Percentiles rank a stretch among this genome's conserved stretches.
phyloP scores from a whole-genome alignment of 306 rosid genomes.

The Pueraria montana region DNA sequence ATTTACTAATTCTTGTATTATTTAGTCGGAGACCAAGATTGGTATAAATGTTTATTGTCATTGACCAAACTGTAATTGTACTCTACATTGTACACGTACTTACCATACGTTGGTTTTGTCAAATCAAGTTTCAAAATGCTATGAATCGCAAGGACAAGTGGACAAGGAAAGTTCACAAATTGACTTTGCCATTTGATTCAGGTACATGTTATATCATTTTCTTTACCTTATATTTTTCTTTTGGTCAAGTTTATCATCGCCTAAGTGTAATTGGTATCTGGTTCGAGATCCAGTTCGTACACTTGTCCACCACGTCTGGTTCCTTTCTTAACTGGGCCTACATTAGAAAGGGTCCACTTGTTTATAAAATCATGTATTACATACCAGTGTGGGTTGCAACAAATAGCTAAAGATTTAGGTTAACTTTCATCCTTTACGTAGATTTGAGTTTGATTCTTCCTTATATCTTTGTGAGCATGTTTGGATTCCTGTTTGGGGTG shows the following conservation, averaged over 20 bases:
- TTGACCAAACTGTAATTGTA: slow-evolving; percentile 57
- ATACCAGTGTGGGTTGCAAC: background rate
- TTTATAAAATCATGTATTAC: background rate
- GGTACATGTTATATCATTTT: slow-evolving; percentile 5
- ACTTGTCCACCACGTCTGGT: background rate
- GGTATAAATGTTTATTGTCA: slow-evolving; percentile 47
- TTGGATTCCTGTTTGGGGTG: no score
- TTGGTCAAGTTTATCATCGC: slow-evolving; percentile 3
- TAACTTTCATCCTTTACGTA: background rate
- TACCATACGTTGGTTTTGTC: slow-evolving; percentile 46
- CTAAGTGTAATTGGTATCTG: slow-evolving; percentile 8
- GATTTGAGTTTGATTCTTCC: background rate
- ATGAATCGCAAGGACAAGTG: slow-evolving; percentile 35
- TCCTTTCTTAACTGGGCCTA: background rate
- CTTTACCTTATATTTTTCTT: background rate
- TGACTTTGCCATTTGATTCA: slow-evolving; percentile 44
- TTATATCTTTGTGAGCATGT: no score
- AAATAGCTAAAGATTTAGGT: background rate
- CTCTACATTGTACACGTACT: slow-evolving; percentile 53
- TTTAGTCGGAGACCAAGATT: slow-evolving; percentile 11
- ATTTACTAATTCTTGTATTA: background rate
- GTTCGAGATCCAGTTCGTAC: background rate
- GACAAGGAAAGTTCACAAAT: slow-evolving; percentile 23
- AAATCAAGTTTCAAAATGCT: slow-evolving; percentile 36
- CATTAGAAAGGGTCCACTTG: background rate